Evolutionary conservation across 192 early-diverging fungal species (phyloP).

Genomic region (Umbelopsis vinacea): DNA sequence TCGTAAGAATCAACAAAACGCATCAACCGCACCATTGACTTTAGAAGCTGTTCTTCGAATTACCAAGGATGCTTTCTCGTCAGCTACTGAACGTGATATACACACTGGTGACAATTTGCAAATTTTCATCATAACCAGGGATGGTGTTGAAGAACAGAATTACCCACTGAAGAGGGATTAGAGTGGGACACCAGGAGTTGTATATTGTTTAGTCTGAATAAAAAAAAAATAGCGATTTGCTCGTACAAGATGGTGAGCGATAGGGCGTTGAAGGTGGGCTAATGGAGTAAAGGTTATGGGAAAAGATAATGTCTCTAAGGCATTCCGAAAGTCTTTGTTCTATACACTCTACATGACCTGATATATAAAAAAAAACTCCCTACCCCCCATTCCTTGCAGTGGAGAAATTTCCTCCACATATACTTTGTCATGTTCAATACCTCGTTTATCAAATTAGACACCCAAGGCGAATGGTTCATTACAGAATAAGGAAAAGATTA

Average conservation of each 20-base stretch:
- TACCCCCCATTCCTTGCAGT: too few relatives aligned
- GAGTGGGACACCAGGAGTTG: constrained; percentile 17
- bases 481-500: constrained; percentile 5
- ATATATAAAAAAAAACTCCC: too few relatives aligned
- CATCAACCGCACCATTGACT: constrained; percentile 39
- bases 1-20: constrained; percentile 68
- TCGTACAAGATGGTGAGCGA: background rate
- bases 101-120: constrained; percentile 97
- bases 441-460: too few relatives aligned
- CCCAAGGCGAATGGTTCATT: background rate
- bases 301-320: too few relatives aligned
- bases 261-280: background rate
- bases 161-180: constrained; percentile 93
- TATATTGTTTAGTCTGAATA: constrained; percentile 13
- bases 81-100: constrained; percentile 97
- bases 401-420: too few relatives aligned
- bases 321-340: too few relatives aligned
- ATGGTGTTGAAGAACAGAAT: constrained; percentile 67
- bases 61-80: constrained; percentile 94
- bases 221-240: background rate
- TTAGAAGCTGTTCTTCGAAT: constrained; percentile 74
- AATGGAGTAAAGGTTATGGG: too few relatives aligned
- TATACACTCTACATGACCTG: too few relatives aligned
- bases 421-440: too few relatives aligned
- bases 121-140: constrained; percentile 84